These are phyloP conservation scores for Zostera marina DNA, from an alignment of 116 monocot genomes.

Conservation along the genomic window DNA sequence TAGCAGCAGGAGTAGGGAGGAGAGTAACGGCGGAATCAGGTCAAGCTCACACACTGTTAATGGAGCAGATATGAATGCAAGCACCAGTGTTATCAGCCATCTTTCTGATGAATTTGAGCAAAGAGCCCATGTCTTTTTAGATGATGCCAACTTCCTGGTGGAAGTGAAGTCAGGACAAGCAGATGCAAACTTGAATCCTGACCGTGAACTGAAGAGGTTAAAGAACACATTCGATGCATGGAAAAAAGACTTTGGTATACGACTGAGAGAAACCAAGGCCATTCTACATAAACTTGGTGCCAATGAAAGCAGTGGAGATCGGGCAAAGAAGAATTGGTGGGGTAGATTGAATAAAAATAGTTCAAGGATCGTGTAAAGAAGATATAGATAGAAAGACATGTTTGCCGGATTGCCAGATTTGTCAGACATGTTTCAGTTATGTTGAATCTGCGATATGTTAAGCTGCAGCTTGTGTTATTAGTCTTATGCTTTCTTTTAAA, in stretches of 20 bases:
- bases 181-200: conserved; percentile 39
- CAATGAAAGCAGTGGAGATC: conserved; percentile 18
- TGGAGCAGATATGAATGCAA: conserved; percentile 21
- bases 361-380: too few relatives aligned
- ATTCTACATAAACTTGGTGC: conserved; percentile 33
- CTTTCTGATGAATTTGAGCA: conserved; percentile 55
- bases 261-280: conserved; percentile 51
- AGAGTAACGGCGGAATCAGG: background rate
- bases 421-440: too few relatives aligned
- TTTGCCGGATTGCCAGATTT: too few relatives aligned
- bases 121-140: conserved; percentile 32
- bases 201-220: conserved; percentile 41
- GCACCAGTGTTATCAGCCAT: conserved; percentile 29
- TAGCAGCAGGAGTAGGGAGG: background rate
- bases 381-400: too few relatives aligned
- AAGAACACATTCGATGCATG: conserved; percentile 51
- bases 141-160: conserved; percentile 53
- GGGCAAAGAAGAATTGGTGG: conserved; percentile 69
- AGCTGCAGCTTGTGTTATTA: too few relatives aligned
- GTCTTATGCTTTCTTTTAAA: too few relatives aligned
- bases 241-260: conserved; percentile 50
- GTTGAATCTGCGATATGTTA: too few relatives aligned
- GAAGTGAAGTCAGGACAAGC: conserved; percentile 64
- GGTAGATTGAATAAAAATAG: conserved; percentile 28
- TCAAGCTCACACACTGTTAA: background rate